A percentile compares a stretch with the other conserved stretches of the same genome.
phyloP scores from a whole-genome alignment of 768 basidiomycete genomes.

The Hericium erinaceus region DNA sequence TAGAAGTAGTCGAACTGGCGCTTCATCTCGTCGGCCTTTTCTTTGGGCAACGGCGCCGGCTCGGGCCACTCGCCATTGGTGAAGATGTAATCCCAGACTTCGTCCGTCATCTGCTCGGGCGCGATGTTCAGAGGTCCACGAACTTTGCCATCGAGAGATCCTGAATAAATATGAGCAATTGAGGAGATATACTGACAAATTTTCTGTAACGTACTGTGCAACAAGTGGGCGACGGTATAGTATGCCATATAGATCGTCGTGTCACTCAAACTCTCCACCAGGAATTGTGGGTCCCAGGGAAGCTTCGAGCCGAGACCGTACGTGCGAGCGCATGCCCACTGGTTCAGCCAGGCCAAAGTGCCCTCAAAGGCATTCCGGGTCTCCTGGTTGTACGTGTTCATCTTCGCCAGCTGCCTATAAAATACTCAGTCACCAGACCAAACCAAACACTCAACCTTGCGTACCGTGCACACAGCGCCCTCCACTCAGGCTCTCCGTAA shows the following conservation, averaged over 20 bases:
- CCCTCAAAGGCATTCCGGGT: constrained; percentile 89
- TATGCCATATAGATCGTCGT: constrained; percentile 99
- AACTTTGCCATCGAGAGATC: constrained; percentile 67
- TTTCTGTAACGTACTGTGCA: constrained; percentile 59
- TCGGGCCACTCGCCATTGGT: constrained; percentile 69
- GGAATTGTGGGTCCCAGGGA: constrained; percentile 94
- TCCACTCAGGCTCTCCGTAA: constrained; percentile 91
- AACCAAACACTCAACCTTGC: constrained; percentile 19
- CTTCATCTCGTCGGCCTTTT: constrained; percentile 78
- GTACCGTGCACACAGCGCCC: constrained; percentile 72
- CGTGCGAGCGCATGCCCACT: constrained; percentile 99
- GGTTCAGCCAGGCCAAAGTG: constrained; percentile 88
- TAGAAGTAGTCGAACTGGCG: constrained; percentile 96
- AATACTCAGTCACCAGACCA: not conserved
- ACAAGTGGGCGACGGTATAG: constrained; percentile 86
- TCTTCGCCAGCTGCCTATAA: constrained; percentile 61
- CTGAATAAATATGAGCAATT: constrained; percentile 25
- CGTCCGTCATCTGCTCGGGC: constrained; percentile 92
- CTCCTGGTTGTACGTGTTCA: constrained; percentile 89
- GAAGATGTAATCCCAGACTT: constrained; percentile 94
- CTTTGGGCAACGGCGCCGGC: constrained; percentile 52
- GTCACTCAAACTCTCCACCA: constrained; percentile 95
- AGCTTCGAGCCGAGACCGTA: constrained; percentile 93
- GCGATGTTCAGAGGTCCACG: constrained; percentile 80
- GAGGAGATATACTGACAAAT: not conserved